These are phyloP conservation scores for Candida ipomoeae DNA, from an alignment of 805 yeast genomes.

Conservation along the genomic window DNA sequence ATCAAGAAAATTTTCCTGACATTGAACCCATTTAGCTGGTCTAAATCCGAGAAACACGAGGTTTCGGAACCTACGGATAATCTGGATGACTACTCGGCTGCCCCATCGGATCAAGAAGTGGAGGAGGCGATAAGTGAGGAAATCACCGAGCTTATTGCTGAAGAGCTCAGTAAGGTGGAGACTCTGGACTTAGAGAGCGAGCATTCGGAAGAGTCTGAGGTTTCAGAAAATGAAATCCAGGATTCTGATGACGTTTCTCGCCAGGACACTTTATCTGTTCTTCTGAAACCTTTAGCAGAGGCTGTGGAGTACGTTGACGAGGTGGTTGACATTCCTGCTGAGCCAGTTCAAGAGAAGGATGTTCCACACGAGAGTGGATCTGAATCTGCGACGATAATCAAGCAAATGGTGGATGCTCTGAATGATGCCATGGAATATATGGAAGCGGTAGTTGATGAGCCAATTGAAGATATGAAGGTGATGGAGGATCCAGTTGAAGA, in stretches of 20 bases:
- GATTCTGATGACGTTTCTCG: neutral
- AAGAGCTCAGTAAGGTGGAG: neutral
- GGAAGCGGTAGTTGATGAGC: neutral
- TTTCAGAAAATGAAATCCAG: neutral
- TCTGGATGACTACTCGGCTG: neutral
- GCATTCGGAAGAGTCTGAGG: neutral
- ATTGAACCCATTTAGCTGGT: conserved; percentile 13
- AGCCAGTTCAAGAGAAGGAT: neutral
- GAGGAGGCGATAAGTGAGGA: neutral
- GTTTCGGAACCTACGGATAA: neutral
- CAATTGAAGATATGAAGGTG: neutral
- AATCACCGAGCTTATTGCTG: neutral
- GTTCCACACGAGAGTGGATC: neutral
- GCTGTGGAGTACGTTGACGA: neutral
- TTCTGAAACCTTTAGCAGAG: neutral
- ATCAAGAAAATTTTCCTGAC: conserved; percentile 6
- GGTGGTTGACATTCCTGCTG: neutral
- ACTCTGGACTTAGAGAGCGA: neutral
- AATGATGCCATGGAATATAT: neutral
- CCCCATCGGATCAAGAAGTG: neutral
- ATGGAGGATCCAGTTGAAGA: no score
- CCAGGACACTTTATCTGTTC: neutral
- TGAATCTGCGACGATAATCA: neutral
- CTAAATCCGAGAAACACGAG: neutral
- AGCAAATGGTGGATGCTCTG: neutral